Evolutionary conservation across 305 asterid species (phyloP).

Genomic region (Withania somnifera): DNA sequence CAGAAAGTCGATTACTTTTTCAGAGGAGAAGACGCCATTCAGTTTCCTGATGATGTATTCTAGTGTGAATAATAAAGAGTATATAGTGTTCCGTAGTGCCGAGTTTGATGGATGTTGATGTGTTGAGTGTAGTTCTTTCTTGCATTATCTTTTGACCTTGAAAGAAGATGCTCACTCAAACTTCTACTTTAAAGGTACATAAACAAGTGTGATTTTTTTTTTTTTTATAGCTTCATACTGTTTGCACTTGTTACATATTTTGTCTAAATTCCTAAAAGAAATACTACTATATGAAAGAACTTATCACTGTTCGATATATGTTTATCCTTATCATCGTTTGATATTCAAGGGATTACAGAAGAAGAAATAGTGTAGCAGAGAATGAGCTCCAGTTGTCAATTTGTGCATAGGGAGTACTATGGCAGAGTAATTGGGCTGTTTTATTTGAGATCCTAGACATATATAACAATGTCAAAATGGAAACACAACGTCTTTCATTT

Average conservation of each 20-base stretch:
- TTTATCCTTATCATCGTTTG: no score
- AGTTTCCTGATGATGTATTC: slow-evolving; percentile 32
- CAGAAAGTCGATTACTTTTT: slow-evolving; percentile 58
- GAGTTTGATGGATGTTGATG: slow-evolving; percentile 3
- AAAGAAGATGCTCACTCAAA: slow-evolving; percentile 3
- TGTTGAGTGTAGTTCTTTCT: slow-evolving; percentile 4
- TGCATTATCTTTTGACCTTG: slow-evolving; percentile 3
- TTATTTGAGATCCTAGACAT: no score
- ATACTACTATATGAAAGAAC: neutral
- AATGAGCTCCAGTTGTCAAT: neutral
- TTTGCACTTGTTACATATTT: neutral
- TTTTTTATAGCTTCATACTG: neutral
- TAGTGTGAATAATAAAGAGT: slow-evolving; percentile 6
- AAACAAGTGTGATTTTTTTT: neutral
- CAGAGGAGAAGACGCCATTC: slow-evolving; percentile 82
- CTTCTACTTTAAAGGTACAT: slow-evolving; percentile 2
- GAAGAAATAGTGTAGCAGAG: neutral
- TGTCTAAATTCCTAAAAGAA: neutral
- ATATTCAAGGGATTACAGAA: neutral
- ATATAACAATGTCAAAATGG: neutral
- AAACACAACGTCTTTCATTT: neutral
- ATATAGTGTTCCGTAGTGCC: neutral
- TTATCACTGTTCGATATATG: neutral
- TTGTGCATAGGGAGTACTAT: neutral
- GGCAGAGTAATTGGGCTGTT: neutral